Conservation (phyloP, 192 early-diverging fungal genomes). For the Coemansia interrupta region DNA sequence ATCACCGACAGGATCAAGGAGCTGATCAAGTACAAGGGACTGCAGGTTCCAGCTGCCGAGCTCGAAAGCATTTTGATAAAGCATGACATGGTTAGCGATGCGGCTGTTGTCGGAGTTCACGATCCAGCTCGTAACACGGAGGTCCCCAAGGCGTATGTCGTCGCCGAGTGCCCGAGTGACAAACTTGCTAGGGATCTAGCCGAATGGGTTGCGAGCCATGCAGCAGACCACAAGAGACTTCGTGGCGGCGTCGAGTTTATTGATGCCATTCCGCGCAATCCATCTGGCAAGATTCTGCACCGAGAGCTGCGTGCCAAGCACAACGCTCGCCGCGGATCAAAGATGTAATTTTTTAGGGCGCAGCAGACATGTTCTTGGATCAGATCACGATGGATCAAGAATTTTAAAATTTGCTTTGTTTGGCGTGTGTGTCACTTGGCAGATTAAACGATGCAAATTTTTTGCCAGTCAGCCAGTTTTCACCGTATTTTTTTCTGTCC, state of each 20-base stretch:
- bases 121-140: conserved; percentile 60
- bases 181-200: conserved; percentile 3
- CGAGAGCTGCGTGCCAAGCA: conserved; percentile 27
- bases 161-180: conserved; percentile 16
- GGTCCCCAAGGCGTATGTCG: conserved; percentile 74
- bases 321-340: conserved; percentile 7
- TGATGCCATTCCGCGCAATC: conserved; percentile 26
- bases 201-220: conserved; percentile 20
- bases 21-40: conserved; percentile 88
- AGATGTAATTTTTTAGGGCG: conserved; percentile 12
- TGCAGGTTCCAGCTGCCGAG: conserved; percentile 80
- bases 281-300: conserved; percentile 38
- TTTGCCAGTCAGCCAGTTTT: conserved; percentile 1
- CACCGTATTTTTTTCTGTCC: conserved; percentile 1
- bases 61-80: conserved; percentile 69
- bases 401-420: conserved; percentile 3
- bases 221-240: conserved; percentile 37
- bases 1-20: conserved; percentile 77
- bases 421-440: not conserved
- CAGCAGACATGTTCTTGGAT: not conserved
- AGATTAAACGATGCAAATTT: not conserved
- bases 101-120: conserved; percentile 64
- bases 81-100: conserved; percentile 64
- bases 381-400: not conserved
- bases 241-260: conserved; percentile 39